Evolutionary conservation across 306 rosid genomes (phyloP), one percentile per base, ranked within the genome.

Genomic region (Morella rubra): DNA sequence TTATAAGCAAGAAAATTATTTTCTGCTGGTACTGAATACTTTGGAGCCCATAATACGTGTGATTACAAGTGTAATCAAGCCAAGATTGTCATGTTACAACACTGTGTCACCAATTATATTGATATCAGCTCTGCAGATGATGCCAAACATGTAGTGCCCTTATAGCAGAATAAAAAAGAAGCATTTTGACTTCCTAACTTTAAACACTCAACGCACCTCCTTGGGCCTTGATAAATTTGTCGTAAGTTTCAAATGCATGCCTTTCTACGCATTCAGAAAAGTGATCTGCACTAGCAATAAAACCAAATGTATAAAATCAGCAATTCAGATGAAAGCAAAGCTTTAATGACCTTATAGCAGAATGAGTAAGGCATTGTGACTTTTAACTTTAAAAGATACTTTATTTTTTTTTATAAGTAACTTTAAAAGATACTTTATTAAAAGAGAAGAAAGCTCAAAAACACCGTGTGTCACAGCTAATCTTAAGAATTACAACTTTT

Each of bases 191-290:
- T 27, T 32, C 37, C 37, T 32, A 32, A 32, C 37, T 32, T 32
- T 32, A 32, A 47, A 47, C 56, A 41, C 76, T 37, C 72, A 75
- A 27, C 71, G 16, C 88, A 92, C 99, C 97, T 95, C 92, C 97
- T 82, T 79, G 86, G 50, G 76, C 91, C 83, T 92, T 90, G 82
- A 95, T 69, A 85, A 89, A 92, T 80, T 92, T 90, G 92, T 92
- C 99, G 18, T 95, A 95, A 54, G 97, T 95, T 81, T 89, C 89
- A 87, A 66, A 90, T 52, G 99, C 99, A 85, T 95, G 97, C 78
- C 45, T 81, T 86, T 95, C 99, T 74, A 95, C 99, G 46, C 93
- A 85, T 92, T 95, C 97, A 58, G 99, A 95, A 49, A 95, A 88
- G 85, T 95, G 99, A 89, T 95, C 97, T 95, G 97, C 91, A 79